These are phyloP conservation scores for Pichia manshurica DNA, from an alignment of 805 yeast species.

Conservation along the genomic window DNA sequence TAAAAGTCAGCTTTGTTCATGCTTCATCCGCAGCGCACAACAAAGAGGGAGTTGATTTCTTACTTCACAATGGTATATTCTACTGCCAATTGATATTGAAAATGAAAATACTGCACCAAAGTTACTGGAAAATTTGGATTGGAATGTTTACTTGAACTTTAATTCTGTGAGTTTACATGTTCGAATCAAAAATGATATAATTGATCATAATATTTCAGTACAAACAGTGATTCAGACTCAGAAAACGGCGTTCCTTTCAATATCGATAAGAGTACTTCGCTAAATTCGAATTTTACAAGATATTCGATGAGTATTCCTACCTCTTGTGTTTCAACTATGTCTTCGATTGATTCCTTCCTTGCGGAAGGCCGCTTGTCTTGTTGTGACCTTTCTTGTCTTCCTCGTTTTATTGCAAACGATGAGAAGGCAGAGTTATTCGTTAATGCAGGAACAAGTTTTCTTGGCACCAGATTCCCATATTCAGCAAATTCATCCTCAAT, in stretches of 20 bases:
- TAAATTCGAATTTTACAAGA: neutral
- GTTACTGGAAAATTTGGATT: slow-evolving; percentile 45
- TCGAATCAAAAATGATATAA: slow-evolving; percentile 6
- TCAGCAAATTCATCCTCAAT: slow-evolving; percentile 9
- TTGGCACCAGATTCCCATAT: slow-evolving; percentile 4
- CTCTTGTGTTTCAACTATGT: slow-evolving; percentile 6
- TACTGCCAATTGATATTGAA: too few relatives aligned
- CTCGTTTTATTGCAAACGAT: slow-evolving; percentile 5
- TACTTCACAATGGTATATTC: too few relatives aligned
- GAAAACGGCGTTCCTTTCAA: neutral
- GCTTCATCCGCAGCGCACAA: too few relatives aligned
- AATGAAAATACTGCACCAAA: too few relatives aligned
- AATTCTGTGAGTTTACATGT: slow-evolving; percentile 41
- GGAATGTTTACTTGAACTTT: slow-evolving; percentile 60
- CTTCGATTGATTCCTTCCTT: slow-evolving; percentile 11
- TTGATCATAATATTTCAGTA: slow-evolving; percentile 8
- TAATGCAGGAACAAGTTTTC: neutral
- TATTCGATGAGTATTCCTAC: slow-evolving; percentile 35
- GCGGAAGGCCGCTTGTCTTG: slow-evolving; percentile 6
- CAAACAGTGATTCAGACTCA: neutral
- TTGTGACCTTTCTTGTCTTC: slow-evolving; percentile 18
- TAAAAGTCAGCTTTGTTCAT: too few relatives aligned
- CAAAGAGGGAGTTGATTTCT: too few relatives aligned
- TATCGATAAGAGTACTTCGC: neutral
- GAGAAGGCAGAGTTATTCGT: slow-evolving; percentile 1